phyloP scores from a whole-genome alignment of 495 filamentous ascomycete species.

The Ascobolus immersus region DNA sequence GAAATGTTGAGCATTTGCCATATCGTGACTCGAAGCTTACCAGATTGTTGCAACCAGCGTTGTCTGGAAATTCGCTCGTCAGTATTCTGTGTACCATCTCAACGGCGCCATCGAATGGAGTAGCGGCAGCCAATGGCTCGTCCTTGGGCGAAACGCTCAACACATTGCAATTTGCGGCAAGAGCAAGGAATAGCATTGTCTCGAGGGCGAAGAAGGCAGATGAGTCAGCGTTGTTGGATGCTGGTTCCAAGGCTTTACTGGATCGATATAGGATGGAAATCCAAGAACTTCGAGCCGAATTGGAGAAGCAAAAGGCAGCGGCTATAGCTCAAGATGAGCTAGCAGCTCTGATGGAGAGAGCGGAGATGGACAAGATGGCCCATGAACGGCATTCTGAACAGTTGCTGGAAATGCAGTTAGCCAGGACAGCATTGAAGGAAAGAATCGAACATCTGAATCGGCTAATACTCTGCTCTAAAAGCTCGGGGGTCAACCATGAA shows the following conservation, averaged over 20 bases:
- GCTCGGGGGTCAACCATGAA: constrained; percentile 66
- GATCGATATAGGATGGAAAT: constrained; percentile 94
- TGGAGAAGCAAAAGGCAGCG: constrained; percentile 23
- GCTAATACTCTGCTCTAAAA: constrained; percentile 83
- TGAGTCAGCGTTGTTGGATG: constrained; percentile 51
- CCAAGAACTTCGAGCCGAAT: constrained; percentile 47
- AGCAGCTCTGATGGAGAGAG: constrained; percentile 2
- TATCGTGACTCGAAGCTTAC: constrained; percentile 96
- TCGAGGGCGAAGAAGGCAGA: constrained; percentile 91
- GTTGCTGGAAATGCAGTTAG: constrained; percentile 92
- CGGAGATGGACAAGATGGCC: constrained; percentile 53
- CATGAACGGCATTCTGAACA: constrained; percentile 81
- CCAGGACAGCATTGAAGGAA: constrained; percentile 83
- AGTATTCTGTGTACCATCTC: constrained; percentile 93
- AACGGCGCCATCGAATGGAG: constrained; percentile 38
- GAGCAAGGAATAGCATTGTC: constrained; percentile 92
- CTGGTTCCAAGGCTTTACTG: constrained; percentile 61
- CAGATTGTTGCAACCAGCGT: constrained; percentile 66
- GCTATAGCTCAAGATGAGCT: background rate
- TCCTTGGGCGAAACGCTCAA: constrained; percentile 78
- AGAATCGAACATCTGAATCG: constrained; percentile 94
- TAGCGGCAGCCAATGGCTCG: constrained; percentile 31
- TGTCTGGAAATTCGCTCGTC: constrained; percentile 81
- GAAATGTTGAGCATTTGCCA: constrained; percentile 69
- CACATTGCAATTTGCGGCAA: constrained; percentile 85